Percentiles rank a stretch among this genome's conserved stretches.
These are phyloP conservation scores for Lithospermum erythrorhizon DNA, from an alignment of 257 asterid genomes.

Conservation along the genomic window DNA sequence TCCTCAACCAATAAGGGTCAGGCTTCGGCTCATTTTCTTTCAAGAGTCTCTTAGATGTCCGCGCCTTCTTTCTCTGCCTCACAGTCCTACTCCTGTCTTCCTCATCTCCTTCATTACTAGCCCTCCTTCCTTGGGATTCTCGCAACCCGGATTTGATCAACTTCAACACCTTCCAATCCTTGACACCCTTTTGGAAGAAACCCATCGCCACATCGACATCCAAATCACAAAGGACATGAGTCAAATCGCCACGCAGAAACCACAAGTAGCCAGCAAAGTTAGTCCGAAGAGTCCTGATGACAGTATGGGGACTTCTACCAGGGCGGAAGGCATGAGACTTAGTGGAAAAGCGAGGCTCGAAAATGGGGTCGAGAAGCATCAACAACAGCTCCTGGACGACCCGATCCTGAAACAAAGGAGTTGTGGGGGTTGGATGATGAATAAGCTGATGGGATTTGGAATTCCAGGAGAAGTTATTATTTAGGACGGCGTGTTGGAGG, in stretches of 20 bases:
- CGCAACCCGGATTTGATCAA: conserved; percentile 59
- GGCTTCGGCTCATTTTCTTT: conserved; percentile 75
- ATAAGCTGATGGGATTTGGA: conserved; percentile 40
- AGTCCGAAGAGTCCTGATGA: conserved; percentile 81
- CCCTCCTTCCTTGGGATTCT: conserved; percentile 13
- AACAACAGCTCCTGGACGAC: conserved; percentile 75
- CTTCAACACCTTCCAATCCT: conserved; percentile 63
- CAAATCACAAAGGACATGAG: conserved; percentile 35
- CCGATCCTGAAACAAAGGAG: conserved; percentile 64
- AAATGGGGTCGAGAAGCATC: conserved; percentile 76
- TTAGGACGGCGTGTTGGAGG: conserved; percentile 62
- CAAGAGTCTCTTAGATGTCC: conserved; percentile 72
- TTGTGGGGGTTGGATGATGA: conserved; percentile 50
- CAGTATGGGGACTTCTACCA: conserved; percentile 86
- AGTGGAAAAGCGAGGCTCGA: conserved; percentile 60
- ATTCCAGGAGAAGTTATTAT: conserved; percentile 50
- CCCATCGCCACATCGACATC: conserved; percentile 39
- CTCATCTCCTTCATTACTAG: conserved; percentile 13
- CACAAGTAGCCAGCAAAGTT: conserved; percentile 94
- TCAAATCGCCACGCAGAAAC: conserved; percentile 78
- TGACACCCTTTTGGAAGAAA: conserved; percentile 45
- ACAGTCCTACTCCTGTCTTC: conserved; percentile 26
- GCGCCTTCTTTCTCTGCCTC: conserved; percentile 53
- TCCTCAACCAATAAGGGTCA: conserved; percentile 86
- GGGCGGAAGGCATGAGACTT: conserved; percentile 89